Conservation (phyloP, 2,329 filamentous ascomycete species). For the Parafenestella ontariensis region DNA sequence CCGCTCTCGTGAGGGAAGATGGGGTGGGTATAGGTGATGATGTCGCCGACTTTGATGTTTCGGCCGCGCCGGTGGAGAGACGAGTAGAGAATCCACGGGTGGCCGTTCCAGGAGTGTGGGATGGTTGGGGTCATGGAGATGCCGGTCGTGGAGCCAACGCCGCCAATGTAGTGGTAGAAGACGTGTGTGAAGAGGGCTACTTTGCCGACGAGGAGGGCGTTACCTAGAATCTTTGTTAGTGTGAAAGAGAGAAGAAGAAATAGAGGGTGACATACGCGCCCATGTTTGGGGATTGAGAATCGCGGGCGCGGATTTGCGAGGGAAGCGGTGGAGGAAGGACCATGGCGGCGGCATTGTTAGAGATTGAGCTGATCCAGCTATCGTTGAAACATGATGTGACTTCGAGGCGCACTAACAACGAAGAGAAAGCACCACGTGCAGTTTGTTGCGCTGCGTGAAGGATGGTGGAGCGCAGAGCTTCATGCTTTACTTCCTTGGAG, state of each 20-base stretch:
- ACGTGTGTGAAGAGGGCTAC: constrained; percentile 43
- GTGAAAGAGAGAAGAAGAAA: neutral
- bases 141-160: constrained; percentile 67
- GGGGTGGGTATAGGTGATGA: constrained; percentile 81
- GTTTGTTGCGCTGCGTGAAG: too few species aligned
- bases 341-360: constrained; percentile 31
- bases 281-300: constrained; percentile 5
- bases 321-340: constrained; percentile 18
- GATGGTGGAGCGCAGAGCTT: constrained; percentile 4
- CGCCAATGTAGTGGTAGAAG: constrained; percentile 63
- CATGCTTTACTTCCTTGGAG: neutral
- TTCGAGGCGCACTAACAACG: neutral
- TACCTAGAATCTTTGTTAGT: constrained; percentile 12
- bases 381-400: constrained; percentile 19
- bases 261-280: constrained; percentile 2
- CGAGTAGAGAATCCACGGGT: constrained; percentile 36
- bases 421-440: neutral
- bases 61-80: constrained; percentile 60
- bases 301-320: constrained; percentile 6
- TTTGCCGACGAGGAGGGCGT: constrained; percentile 19
- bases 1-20: constrained; percentile 63
- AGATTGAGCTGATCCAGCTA: constrained; percentile 12
- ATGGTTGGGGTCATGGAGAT: constrained; percentile 93
- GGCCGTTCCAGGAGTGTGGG: constrained; percentile 21
- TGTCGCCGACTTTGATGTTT: constrained; percentile 76